phyloP scores from a whole-genome alignment of 2,329 filamentous ascomycete species.

The Penicillium sp. region DNA sequence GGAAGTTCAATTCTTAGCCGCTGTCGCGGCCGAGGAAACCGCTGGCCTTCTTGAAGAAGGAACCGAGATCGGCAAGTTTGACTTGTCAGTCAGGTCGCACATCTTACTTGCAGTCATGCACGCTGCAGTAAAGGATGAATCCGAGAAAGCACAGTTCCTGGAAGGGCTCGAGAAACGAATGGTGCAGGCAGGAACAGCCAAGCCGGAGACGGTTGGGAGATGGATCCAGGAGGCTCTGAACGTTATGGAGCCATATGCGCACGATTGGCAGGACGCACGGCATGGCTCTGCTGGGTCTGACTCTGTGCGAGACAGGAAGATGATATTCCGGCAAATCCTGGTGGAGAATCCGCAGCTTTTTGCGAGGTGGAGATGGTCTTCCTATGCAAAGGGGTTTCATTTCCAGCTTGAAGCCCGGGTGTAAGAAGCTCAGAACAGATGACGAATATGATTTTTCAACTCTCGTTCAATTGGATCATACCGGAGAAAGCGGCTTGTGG shows the following conservation, averaged over 20 bases:
- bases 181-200: slow-evolving; percentile 12
- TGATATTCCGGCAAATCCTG: slow-evolving; percentile 18
- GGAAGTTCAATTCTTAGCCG: slow-evolving; percentile 17
- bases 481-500: too few species aligned
- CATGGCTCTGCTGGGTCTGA: slow-evolving; percentile 7
- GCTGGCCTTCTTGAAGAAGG: slow-evolving; percentile 7
- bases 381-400: slow-evolving; percentile 14
- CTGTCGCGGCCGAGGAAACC: slow-evolving; percentile 18
- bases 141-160: slow-evolving; percentile 14
- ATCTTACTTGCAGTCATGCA: slow-evolving; percentile 16
- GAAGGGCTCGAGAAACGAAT: slow-evolving; percentile 16
- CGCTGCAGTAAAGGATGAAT: slow-evolving; percentile 13
- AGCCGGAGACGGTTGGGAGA: slow-evolving; percentile 9
- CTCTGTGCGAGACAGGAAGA: slow-evolving; percentile 7
- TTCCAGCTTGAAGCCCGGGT: slow-evolving; percentile 14
- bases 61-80: slow-evolving; percentile 13
- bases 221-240: slow-evolving; percentile 16
- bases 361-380: slow-evolving; percentile 17
- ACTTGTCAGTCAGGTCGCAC: slow-evolving; percentile 16
- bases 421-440: background rate
- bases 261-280: slow-evolving; percentile 16
- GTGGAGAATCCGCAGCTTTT: slow-evolving; percentile 22
- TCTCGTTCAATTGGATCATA: too few species aligned
- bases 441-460: background rate
- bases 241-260: slow-evolving; percentile 17